These are phyloP conservation scores for Neurospora sp. DNA, from an alignment of 495 filamentous ascomycete genomes.

Conservation along the genomic window DNA sequence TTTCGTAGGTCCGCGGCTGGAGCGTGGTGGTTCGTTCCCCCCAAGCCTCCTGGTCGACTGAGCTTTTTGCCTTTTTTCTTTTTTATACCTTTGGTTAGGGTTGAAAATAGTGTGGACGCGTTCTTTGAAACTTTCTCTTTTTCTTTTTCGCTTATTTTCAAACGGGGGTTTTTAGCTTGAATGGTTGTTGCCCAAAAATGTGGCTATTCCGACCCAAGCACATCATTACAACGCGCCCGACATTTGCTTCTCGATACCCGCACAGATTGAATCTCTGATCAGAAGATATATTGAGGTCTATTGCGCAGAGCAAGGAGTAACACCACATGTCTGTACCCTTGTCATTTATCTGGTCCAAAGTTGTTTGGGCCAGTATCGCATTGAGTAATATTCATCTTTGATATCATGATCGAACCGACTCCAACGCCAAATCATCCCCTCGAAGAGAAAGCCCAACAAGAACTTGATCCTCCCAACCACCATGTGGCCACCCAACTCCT, in stretches of 20 bases:
- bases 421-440: background rate
- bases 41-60: background rate
- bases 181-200: background rate
- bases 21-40: background rate
- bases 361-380: background rate
- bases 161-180: background rate
- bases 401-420: background rate
- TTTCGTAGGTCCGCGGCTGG: background rate
- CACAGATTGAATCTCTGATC: background rate
- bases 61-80: background rate
- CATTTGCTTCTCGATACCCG: background rate
- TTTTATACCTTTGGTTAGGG: background rate
- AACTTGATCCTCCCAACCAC: background rate
- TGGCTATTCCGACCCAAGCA: background rate
- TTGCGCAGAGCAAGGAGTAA: background rate
- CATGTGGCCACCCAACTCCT: background rate
- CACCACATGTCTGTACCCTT: background rate
- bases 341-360: background rate
- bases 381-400: background rate
- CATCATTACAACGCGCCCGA: background rate
- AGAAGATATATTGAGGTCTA: background rate
- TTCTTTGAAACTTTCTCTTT: background rate
- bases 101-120: background rate
- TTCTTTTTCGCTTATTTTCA: background rate
- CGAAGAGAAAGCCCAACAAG: background rate